phyloP scores from a whole-genome alignment of 139 green algal genomes.

The Gonium pectorale region DNA sequence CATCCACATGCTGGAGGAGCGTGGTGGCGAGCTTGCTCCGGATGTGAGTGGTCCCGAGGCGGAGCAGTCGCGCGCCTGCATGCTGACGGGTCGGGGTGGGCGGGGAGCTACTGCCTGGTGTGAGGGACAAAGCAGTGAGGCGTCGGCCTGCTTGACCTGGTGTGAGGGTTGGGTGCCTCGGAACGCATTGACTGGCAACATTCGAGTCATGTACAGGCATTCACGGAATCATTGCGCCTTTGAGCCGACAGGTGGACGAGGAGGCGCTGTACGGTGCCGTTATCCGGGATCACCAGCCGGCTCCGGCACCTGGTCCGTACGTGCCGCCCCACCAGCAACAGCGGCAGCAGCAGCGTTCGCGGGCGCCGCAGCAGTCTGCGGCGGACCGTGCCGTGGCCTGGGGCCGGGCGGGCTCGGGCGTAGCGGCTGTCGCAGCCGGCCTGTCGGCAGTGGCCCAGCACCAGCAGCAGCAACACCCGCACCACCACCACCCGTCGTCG shows the following conservation, averaged over 20 bases:
- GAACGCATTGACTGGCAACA: too few relatives aligned
- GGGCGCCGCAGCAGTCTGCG: background rate
- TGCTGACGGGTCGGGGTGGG: too few relatives aligned
- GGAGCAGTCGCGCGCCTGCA: too few relatives aligned
- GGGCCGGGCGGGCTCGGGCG: constrained; percentile 49
- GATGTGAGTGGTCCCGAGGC: constrained; percentile 59
- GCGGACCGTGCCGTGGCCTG: constrained; percentile 40
- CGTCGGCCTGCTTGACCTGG: too few relatives aligned
- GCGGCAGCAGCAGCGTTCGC: constrained; percentile 27
- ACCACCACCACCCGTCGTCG: background rate
- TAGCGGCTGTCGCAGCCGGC: constrained; percentile 47
- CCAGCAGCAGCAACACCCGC: constrained; percentile 1
- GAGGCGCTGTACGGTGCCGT: constrained; percentile 89
- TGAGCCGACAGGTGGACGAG: constrained; percentile 78
- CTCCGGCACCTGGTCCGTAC: too few relatives aligned
- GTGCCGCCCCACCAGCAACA: constrained; percentile 33
- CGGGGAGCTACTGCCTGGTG: too few relatives aligned
- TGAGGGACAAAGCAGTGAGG: too few relatives aligned
- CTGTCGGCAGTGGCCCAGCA: background rate
- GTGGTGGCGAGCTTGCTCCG: constrained; percentile 73
- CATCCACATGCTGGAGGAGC: constrained; percentile 87
- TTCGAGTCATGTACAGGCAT: too few relatives aligned
- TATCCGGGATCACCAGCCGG: constrained; percentile 44
- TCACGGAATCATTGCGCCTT: too few relatives aligned
- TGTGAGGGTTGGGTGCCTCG: too few relatives aligned